These are phyloP conservation scores for Solanum chiquidenum DNA, from an alignment of 257 asterid species.

Conservation along the genomic window DNA sequence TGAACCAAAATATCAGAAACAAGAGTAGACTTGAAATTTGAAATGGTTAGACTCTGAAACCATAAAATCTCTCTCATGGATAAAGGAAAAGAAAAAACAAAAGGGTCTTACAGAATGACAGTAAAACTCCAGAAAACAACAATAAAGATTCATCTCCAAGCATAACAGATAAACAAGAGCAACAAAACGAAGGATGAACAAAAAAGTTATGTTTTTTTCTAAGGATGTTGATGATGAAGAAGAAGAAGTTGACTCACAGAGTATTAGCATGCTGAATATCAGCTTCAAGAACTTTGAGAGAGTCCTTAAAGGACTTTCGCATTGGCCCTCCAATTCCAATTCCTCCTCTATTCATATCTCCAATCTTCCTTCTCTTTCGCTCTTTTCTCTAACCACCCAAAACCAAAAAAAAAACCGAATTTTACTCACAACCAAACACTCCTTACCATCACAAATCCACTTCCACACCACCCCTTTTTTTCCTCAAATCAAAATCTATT, in stretches of 20 bases:
- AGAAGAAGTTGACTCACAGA: constrained; percentile 26
- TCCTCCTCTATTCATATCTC: constrained; percentile 10
- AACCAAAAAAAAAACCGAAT: background rate
- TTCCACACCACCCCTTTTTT: background rate
- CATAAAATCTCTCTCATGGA: background rate
- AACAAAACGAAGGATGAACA: background rate
- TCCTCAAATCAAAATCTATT: background rate
- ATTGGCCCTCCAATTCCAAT: constrained; percentile 27
- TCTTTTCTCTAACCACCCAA: background rate
- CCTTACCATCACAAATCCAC: background rate
- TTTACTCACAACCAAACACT: background rate
- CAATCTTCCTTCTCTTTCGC: background rate
- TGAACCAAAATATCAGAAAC: no score
- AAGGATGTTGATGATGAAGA: background rate
- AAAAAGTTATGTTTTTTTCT: background rate
- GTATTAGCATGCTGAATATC: constrained; percentile 90
- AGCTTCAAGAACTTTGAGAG: constrained; percentile 76
- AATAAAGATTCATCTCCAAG: background rate
- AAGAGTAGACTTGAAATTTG: background rate
- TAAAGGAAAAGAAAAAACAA: background rate
- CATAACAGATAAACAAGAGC: background rate
- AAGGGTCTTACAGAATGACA: background rate
- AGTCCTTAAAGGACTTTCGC: constrained; percentile 71
- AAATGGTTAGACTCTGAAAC: background rate
- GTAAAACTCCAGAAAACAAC: background rate